phyloP scores from a whole-genome alignment of 2,329 filamentous ascomycete genomes.

The Neocucurbitaria cava region DNA sequence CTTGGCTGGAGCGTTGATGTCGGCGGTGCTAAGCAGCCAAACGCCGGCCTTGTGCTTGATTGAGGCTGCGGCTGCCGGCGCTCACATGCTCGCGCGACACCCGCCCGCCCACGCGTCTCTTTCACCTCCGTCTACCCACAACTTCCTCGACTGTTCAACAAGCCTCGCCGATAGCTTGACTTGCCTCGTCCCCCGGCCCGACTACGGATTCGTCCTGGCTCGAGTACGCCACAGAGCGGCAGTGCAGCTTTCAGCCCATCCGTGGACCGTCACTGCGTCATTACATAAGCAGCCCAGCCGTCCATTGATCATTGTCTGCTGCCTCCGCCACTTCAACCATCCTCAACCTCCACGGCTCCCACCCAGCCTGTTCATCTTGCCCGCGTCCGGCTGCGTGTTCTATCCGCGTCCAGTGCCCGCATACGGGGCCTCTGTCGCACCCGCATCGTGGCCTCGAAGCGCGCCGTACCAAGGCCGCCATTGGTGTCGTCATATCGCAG shows the following conservation, averaged over 20 bases:
- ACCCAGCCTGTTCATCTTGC: not conserved
- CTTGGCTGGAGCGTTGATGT: conserved; percentile 25
- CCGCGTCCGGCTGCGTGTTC: not conserved
- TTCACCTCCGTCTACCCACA: not conserved
- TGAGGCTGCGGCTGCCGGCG: not conserved
- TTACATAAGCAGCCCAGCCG: conserved; percentile 15
- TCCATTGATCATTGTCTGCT: not conserved
- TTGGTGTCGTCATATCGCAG: not conserved
- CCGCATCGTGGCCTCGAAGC: not conserved
- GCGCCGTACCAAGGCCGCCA: not conserved
- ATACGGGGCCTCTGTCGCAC: not conserved
- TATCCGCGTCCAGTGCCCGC: conserved; percentile 39
- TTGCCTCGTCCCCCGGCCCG: too few relatives aligned
- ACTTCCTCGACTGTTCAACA: not conserved
- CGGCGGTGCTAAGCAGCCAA: conserved; percentile 29
- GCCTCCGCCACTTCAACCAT: conserved; percentile 1
- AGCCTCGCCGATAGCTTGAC: not conserved
- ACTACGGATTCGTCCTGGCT: not conserved
- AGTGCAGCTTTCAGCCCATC: not conserved
- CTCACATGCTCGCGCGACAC: conserved; percentile 32
- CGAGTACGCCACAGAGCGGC: not conserved
- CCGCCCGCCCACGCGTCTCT: conserved; percentile 4
- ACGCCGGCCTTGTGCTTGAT: conserved; percentile 13
- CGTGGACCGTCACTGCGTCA: conserved; percentile 10
- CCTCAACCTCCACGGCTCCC: conserved; percentile 1